Conservation (phyloP, 768 basidiomycete genomes). For the Leccinum longicurvipes region DNA sequence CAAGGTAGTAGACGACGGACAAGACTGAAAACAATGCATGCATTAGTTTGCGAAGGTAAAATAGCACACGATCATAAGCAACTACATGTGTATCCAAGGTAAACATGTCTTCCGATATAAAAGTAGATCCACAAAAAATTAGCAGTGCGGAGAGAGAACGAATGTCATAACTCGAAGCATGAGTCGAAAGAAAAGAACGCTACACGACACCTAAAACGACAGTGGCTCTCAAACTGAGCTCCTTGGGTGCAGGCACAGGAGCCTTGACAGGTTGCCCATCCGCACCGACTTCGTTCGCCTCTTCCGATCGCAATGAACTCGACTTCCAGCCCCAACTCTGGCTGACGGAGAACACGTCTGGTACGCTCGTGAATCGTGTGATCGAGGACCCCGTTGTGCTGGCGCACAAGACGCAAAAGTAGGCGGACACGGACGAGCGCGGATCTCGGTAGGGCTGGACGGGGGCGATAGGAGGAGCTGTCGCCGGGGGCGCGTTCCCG, state of each 20-base stretch:
- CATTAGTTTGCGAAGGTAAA: too few species aligned
- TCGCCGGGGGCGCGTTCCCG: constrained; percentile 35
- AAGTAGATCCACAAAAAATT: background rate
- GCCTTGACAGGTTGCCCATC: constrained; percentile 31
- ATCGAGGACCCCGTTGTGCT: constrained; percentile 78
- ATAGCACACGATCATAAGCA: background rate
- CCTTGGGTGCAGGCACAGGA: constrained; percentile 30
- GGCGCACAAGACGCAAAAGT: constrained; percentile 81
- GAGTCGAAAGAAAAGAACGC: background rate
- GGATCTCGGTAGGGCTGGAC: constrained; percentile 74
- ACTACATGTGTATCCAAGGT: background rate
- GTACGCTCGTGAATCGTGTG: constrained; percentile 81
- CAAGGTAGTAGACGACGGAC: background rate
- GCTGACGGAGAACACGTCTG: constrained; percentile 78
- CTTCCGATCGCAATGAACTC: constrained; percentile 51
- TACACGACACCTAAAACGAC: constrained; percentile 76
- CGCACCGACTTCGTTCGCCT: constrained; percentile 39
- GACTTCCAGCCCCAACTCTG: constrained; percentile 96
- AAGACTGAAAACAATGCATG: background rate
- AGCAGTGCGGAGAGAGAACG: background rate
- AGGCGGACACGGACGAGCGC: constrained; percentile 66
- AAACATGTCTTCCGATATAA: background rate
- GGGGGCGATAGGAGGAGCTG: constrained; percentile 47
- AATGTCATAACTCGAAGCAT: constrained; percentile 6
- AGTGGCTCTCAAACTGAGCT: constrained; percentile 73